These are phyloP conservation scores for Lagenaria siceraria DNA, from an alignment of 306 rosid genomes.

Conservation along the genomic window DNA sequence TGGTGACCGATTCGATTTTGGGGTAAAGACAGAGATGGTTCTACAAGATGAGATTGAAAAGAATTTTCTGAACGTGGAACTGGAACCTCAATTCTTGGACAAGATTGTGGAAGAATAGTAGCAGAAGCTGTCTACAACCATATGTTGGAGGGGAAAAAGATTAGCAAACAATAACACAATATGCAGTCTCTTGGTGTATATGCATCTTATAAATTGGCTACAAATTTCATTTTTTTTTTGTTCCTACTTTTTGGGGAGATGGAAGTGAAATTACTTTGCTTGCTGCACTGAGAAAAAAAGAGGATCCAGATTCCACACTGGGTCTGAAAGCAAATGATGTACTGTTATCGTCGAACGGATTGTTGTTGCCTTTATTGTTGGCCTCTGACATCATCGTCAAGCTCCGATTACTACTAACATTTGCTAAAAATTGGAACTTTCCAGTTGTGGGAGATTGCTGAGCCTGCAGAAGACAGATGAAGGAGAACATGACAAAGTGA, in stretches of 20 bases:
- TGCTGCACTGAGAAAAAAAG: constrained; percentile 43
- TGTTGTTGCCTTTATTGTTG: constrained; percentile 27
- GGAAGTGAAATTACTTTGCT: constrained; percentile 43
- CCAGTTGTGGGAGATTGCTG: constrained; percentile 98
- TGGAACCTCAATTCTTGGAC: constrained; percentile 39
- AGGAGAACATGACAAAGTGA: not conserved
- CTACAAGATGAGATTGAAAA: constrained; percentile 34
- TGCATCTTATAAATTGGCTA: not conserved
- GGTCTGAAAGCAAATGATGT: constrained; percentile 71
- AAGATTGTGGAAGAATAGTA: constrained; percentile 36
- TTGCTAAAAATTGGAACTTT: constrained; percentile 46
- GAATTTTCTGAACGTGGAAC: constrained; percentile 42
- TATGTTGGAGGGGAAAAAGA: constrained; percentile 7
- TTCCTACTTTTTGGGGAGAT: not conserved
- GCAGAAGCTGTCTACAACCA: constrained; percentile 40
- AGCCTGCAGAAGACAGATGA: constrained; percentile 48
- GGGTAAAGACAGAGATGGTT: constrained; percentile 33
- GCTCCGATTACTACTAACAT: constrained; percentile 18
- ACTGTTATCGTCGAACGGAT: constrained; percentile 29
- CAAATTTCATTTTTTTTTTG: not conserved
- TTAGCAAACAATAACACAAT: not conserved
- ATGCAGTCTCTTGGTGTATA: not conserved
- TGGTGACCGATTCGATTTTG: constrained; percentile 35
- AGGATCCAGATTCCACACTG: constrained; percentile 33
- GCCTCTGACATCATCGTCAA: constrained; percentile 27